These are phyloP conservation scores for Mycosarcoma maydis DNA, from an alignment of 1,284 basidiomycete genomes.

Conservation along the genomic window DNA sequence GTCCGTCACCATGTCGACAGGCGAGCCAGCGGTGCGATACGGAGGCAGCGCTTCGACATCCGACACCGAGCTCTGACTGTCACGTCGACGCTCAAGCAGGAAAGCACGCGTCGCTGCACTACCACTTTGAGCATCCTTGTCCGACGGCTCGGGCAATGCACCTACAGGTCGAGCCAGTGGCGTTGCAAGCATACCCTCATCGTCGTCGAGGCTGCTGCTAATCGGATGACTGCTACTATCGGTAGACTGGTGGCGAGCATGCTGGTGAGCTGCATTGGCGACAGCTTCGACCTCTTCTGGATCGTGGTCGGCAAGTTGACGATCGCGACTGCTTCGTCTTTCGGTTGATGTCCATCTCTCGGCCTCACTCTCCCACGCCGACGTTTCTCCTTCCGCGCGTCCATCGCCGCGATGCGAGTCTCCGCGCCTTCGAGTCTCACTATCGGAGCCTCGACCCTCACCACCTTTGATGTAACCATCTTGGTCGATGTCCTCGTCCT, in stretches of 20 bases:
- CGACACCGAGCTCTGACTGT: constrained; percentile 41
- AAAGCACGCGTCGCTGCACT: constrained; percentile 21
- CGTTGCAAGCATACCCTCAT: constrained; percentile 42
- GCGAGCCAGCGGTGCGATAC: constrained; percentile 16
- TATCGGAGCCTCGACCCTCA: constrained; percentile 51
- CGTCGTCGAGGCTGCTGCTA: constrained; percentile 40
- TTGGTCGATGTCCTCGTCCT: constrained; percentile 60
- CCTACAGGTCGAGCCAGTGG: constrained; percentile 33
- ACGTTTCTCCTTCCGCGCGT: constrained; percentile 39
- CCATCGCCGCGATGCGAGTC: constrained; percentile 19
- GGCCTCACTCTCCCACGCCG: constrained; percentile 52
- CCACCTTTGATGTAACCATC: constrained; percentile 64
- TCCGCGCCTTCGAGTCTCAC: constrained; percentile 39
- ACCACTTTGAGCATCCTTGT: constrained; percentile 20
- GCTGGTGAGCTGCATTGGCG: constrained; percentile 13
- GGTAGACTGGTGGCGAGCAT: constrained; percentile 12
- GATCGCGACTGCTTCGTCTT: constrained; percentile 25
- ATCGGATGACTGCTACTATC: constrained; percentile 23
- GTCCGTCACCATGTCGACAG: constrained; percentile 20
- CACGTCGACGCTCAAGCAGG: constrained; percentile 34
- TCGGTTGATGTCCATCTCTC: constrained; percentile 33
- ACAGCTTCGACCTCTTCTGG: constrained; percentile 3
- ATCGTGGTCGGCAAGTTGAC: too few species aligned
- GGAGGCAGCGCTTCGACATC: constrained; percentile 31
- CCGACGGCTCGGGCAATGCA: constrained; percentile 10